Base-by-base conservation (phyloP, 768 basidiomycete species). In the Pisolithus microcarpus region DNA sequence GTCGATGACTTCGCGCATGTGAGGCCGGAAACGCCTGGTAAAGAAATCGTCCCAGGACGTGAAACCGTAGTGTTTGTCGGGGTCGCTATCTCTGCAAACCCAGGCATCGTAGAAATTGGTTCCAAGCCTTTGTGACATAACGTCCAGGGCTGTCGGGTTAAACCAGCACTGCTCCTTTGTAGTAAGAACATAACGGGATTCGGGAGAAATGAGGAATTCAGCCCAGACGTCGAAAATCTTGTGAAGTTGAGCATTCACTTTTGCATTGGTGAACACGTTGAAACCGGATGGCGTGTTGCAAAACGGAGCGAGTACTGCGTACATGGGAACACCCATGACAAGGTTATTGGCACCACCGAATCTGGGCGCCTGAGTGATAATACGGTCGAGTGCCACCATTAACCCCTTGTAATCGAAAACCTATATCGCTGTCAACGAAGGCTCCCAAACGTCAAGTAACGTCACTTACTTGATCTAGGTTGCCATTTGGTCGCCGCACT, bases 41-140 rank as follows among this genome's bases (percentile, higher is more conserved):
- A 82, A 82, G 68, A 80, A 81, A 53, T 74, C 68, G 52, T 80
- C 79, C 77, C 63, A 76, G 46, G 69, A 71, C 0, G 19, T 60
- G 58, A 62, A 77, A 0, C 80, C 80, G 13, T 45, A 45, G 24
- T 45, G 43, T 44, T 61, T 59, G 49, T 1, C 61, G 62, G 10
- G 53, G 46, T 3, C 73, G 71, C 52, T 77, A 18, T 37, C 16
- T 18, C 23, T 66, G 50, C 71, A 74, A 23, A 66, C 61, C 61
- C 70, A 77, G 21, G 70, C 67, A 21, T 71, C 58, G 16, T 62
- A 61, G 52, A 78, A 78, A 44, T 21, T 28, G 16, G 38, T 26
- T 10, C 48, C 48, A 26, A 49, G 48, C 8, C 48, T 30, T 24
- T 58, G 57, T 9, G 53, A 56, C 56, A 49, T 58, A 7, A 31